Evolutionary conservation across 345 rosid species (phyloP).

Genomic region (Psidium friedrichsthalianum): DNA sequence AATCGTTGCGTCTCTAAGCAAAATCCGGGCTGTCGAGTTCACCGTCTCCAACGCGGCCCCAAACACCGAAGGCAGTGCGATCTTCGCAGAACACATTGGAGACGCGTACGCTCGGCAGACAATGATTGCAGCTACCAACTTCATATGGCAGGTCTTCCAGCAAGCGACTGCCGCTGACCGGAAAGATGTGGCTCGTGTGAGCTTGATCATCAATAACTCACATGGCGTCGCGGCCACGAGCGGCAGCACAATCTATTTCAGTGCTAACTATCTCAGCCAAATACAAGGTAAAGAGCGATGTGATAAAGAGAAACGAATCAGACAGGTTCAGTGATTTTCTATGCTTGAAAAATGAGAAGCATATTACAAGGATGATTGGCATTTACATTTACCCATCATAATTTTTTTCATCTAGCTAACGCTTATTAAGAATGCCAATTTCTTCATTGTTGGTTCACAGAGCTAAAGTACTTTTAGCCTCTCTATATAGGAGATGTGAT

Average conservation of each 20-base stretch:
- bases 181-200: conserved; percentile 11
- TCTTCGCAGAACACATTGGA: conserved; percentile 19
- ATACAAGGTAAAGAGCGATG: conserved; percentile 17
- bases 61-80: conserved; percentile 13
- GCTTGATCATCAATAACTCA: conserved; percentile 14
- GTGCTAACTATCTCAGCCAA: conserved; percentile 15
- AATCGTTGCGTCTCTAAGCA: background rate
- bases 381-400: background rate
- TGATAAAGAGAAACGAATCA: background rate
- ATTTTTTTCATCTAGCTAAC: background rate
- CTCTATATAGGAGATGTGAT: background rate
- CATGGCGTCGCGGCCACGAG: conserved; percentile 11
- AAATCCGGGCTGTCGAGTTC: background rate
- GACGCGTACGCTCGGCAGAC: conserved; percentile 12
- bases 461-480: background rate
- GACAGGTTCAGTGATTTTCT: background rate
- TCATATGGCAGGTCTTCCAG: conserved; percentile 29
- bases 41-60: conserved; percentile 15
- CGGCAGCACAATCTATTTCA: conserved; percentile 21
- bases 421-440: background rate
- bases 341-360: background rate
- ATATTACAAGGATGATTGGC: background rate
- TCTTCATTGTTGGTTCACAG: background rate
- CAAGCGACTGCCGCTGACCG: conserved; percentile 12
- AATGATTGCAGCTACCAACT: conserved; percentile 15